These are phyloP conservation scores for Boletus huronensis DNA, from an alignment of 768 basidiomycete species.

Conservation along the genomic window DNA sequence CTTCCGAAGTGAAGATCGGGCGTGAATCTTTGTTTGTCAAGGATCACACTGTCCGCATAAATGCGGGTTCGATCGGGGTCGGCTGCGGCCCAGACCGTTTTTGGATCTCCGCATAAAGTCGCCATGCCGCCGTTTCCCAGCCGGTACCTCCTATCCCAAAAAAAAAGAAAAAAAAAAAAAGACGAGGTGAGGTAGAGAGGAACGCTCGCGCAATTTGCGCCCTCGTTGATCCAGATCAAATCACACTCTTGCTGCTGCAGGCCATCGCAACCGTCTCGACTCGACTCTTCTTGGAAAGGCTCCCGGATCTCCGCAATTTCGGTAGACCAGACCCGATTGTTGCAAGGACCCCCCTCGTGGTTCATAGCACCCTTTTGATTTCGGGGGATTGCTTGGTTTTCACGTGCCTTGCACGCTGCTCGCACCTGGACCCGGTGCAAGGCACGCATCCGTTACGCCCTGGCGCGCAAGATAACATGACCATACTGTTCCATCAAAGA, in stretches of 20 bases:
- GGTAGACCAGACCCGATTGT: not conserved
- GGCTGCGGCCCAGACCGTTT: constrained; percentile 35
- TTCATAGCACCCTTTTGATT: constrained; percentile 24
- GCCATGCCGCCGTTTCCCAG: constrained; percentile 25
- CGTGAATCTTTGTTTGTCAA: constrained; percentile 35
- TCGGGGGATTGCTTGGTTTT: constrained; percentile 27
- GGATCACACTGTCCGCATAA: constrained; percentile 30
- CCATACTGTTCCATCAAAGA: constrained; percentile 13
- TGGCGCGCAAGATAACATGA: constrained; percentile 11
- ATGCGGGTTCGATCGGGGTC: constrained; percentile 38
- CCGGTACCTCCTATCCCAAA: constrained; percentile 14
- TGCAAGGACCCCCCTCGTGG: constrained; percentile 27
- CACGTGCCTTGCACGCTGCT: constrained; percentile 26
- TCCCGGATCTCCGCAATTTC: not conserved
- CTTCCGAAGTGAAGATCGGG: constrained; percentile 34
- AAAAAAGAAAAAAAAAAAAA: constrained; percentile 1
- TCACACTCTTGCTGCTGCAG: not conserved
- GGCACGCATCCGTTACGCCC: constrained; percentile 18
- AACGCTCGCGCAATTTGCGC: not conserved
- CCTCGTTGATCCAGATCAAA: not conserved
- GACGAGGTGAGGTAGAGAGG: no score
- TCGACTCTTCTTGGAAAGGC: not conserved
- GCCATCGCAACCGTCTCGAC: not conserved
- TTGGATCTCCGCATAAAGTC: constrained; percentile 34
- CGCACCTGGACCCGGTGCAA: constrained; percentile 23